Conservation (phyloP, 208 protist species). For the Zelonia costaricensis region DNA sequence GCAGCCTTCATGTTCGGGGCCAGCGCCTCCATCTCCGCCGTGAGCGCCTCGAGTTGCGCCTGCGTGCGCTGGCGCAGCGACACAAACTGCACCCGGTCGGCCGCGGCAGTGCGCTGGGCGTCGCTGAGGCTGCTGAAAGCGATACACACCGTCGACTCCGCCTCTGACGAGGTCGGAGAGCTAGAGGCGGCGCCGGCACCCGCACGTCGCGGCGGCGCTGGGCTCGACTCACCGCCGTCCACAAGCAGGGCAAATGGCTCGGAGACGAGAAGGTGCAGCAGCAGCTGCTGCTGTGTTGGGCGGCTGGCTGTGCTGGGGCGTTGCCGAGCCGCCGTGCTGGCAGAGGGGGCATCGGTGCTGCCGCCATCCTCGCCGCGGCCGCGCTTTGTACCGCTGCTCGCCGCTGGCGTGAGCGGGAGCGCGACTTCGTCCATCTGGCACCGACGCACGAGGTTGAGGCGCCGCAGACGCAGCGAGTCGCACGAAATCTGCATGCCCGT, state of each 20-base stretch:
- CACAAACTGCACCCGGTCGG: conserved; percentile 47
- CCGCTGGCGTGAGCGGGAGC: conserved; percentile 55
- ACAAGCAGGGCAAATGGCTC: conserved; percentile 68
- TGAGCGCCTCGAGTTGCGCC: conserved; percentile 48
- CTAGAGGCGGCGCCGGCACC: neutral
- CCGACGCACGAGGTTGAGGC: conserved; percentile 73
- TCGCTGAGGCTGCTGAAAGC: conserved; percentile 77
- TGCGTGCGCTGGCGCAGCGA: conserved; percentile 70
- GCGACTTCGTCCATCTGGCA: conserved; percentile 89
- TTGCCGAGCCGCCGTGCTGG: neutral
- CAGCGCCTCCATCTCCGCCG: conserved; percentile 73
- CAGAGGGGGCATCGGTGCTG: neutral
- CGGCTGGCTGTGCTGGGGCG: neutral
- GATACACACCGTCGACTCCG: conserved; percentile 40
- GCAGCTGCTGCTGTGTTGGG: too few species aligned
- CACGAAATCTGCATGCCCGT: conserved; percentile 76
- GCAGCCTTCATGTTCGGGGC: conserved; percentile 86
- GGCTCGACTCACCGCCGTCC: conserved; percentile 9
- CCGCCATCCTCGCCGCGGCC: conserved; percentile 25
- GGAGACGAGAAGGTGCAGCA: conserved; percentile 31
- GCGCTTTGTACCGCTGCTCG: conserved; percentile 52
- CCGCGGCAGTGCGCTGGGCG: conserved; percentile 36
- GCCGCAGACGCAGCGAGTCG: conserved; percentile 76
- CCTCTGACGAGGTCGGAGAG: neutral
- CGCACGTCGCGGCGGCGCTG: conserved; percentile 1